phyloP scores from a whole-genome alignment of 2,329 filamentous ascomycete genomes.

The Microdochium nivale region DNA sequence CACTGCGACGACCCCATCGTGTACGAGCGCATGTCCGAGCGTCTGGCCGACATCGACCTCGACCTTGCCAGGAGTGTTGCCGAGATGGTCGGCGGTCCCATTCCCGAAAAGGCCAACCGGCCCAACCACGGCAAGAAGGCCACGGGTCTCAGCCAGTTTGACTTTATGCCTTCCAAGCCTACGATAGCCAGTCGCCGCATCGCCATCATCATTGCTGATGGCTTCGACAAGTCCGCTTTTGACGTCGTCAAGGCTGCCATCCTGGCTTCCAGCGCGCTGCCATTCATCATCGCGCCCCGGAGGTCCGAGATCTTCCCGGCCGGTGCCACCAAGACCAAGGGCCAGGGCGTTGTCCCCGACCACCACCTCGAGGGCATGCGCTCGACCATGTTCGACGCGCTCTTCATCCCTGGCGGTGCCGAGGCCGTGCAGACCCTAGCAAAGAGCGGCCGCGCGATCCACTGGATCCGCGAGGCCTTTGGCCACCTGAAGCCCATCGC shows the following conservation, averaged over 20 bases:
- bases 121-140: constrained; percentile 60
- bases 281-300: constrained; percentile 64
- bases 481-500: constrained; percentile 75
- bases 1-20: constrained; percentile 75
- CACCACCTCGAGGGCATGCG: constrained; percentile 76
- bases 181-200: constrained; percentile 65
- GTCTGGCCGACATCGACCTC: constrained; percentile 65
- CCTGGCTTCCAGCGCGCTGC: constrained; percentile 52
- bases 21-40: constrained; percentile 60
- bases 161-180: constrained; percentile 52
- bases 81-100: constrained; percentile 57
- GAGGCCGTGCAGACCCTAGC: constrained; percentile 53
- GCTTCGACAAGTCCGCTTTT: constrained; percentile 61
- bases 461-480: constrained; percentile 75
- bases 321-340: constrained; percentile 41
- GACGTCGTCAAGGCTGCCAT: constrained; percentile 56
- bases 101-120: constrained; percentile 41
- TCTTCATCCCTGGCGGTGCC: constrained; percentile 67
- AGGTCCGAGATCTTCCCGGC: constrained; percentile 58
- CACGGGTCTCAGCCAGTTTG: constrained; percentile 60
- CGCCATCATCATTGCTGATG: constrained; percentile 70
- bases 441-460: constrained; percentile 62
- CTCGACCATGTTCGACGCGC: constrained; percentile 71
- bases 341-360: constrained; percentile 54
- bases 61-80: constrained; percentile 61